Evolutionary conservation across 495 filamentous ascomycete species (phyloP), one percentile per base, ranked within the genome.

Genomic region (Podospora pseudocomata): DNA sequence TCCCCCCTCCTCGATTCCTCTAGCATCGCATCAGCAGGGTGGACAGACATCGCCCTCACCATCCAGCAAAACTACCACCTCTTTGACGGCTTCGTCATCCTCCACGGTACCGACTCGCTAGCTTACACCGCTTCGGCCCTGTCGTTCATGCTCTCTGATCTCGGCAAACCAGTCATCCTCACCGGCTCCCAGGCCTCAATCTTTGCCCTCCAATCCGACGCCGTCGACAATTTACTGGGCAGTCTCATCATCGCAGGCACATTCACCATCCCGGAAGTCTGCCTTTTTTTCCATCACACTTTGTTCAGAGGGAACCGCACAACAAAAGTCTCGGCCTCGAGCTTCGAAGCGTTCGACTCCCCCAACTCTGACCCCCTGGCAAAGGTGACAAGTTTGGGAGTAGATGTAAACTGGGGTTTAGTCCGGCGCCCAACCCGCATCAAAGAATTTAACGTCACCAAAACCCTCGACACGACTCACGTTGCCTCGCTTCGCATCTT

Each of bases 201-300:
- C 85, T 88, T 94, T 30, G 90, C 94, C 64, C 85, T 97, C 20
- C 93, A 97, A 75, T 96, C 90, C 53, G 95, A 99, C 78, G 95
- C 95, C 5, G 92, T 92, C n/a, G 94, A 97, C 78, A 99, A 99
- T 72, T 83, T 99, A 16, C 89, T 99, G 13, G 91, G 92, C 30
- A 93, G 92, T 23, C 83, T 98, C 65, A 94, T 97, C 74, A 91
- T 99, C 68, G 95, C 95, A 6, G 94, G 94, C 60, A 95, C 96
- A 65, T 99, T 97, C 78, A 91, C 93, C 81, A 93, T 99, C 70
- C 94, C 95, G 0, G 95, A 99, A 76, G 94, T 99, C 34, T 94
- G 92, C 76, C 83, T 99, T 59, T 97, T 96, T 82, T 99, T 99
- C 84, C 91, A 95, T 77, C 90, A 96, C 80, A 91, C 85, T 61